phyloP scores from a whole-genome alignment of 2,329 filamentous ascomycete genomes.

The Neofusicoccum sp. region DNA sequence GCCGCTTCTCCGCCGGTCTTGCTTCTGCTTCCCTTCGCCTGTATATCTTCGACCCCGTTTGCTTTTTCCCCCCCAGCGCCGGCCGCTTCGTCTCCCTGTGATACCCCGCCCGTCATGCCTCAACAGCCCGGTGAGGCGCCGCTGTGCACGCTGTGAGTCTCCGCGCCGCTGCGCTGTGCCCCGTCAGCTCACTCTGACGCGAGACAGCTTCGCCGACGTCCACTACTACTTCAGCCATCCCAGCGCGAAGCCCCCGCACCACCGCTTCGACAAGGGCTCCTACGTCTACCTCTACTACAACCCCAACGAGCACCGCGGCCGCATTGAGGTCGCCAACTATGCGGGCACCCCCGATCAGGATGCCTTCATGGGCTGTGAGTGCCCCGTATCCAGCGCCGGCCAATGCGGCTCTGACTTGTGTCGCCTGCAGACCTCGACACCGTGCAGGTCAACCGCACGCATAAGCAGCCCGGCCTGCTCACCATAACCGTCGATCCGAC shows the following conservation, averaged over 20 bases:
- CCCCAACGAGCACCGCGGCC: constrained; percentile 62
- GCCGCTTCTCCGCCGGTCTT: not conserved
- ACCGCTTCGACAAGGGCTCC: constrained; percentile 76
- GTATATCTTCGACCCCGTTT: constrained; percentile 20
- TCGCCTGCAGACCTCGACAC: constrained; percentile 59
- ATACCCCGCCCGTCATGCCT: constrained; percentile 39
- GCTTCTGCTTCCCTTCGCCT: not conserved
- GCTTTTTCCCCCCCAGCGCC: constrained; percentile 6
- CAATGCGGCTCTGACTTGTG: not conserved
- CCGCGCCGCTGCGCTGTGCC: not conserved
- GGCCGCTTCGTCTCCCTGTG: not conserved
- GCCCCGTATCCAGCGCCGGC: not conserved
- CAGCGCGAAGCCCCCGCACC: constrained; percentile 66
- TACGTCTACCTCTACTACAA: constrained; percentile 81
- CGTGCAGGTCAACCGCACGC: constrained; percentile 65
- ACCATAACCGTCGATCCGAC: constrained; percentile 60
- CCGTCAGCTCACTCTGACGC: constrained; percentile 23
- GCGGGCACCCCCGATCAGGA: constrained; percentile 74
- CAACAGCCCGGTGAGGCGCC: constrained; percentile 48
- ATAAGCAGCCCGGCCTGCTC: constrained; percentile 71
- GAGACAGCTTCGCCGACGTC: constrained; percentile 67
- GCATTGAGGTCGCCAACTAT: constrained; percentile 74
- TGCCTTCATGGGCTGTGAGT: constrained; percentile 73
- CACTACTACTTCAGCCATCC: constrained; percentile 77
- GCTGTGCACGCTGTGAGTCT: constrained; percentile 48